Evolutionary conservation across 2,329 filamentous ascomycete species (phyloP).

Genomic region (Leptographium procerum): DNA sequence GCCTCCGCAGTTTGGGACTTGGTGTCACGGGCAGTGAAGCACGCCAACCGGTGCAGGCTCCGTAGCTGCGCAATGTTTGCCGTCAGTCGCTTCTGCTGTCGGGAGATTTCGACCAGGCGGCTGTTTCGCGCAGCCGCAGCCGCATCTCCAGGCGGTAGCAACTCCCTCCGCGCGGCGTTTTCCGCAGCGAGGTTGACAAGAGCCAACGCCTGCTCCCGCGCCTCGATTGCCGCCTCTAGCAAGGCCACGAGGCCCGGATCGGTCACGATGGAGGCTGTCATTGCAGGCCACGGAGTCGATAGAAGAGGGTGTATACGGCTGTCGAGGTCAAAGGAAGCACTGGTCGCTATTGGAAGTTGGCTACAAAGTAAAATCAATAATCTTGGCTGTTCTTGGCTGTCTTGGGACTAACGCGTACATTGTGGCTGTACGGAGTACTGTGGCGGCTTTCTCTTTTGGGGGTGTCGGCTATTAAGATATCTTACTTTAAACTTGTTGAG

Average conservation of each 20-base stretch:
- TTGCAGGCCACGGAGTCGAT: not conserved
- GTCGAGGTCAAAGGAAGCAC: no score
- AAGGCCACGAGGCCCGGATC: conserved; percentile 56
- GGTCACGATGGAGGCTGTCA: conserved; percentile 42
- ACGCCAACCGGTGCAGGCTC: conserved; percentile 70
- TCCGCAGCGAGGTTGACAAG: conserved; percentile 44
- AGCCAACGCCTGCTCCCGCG: conserved; percentile 58
- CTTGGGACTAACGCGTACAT: no score
- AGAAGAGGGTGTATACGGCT: not conserved
- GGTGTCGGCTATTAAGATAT: no score
- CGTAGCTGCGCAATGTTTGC: conserved; percentile 72
- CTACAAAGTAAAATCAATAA: not conserved
- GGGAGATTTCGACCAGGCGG: conserved; percentile 46
- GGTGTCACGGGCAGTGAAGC: conserved; percentile 71
- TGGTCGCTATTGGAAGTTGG: not conserved
- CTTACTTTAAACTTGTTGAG: no score
- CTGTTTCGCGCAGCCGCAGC: conserved; percentile 18
- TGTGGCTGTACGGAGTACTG: not conserved
- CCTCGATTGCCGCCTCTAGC: conserved; percentile 59
- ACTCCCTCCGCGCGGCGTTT: conserved; percentile 6
- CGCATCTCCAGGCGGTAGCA: conserved; percentile 20
- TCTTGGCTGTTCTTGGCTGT: not conserved
- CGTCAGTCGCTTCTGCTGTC: conserved; percentile 69
- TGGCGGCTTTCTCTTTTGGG: not conserved
- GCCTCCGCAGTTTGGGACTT: conserved; percentile 80